Base-by-base conservation (phyloP, 176 grass and related monocot genomes). In the Ensete ventricosum region DNA sequence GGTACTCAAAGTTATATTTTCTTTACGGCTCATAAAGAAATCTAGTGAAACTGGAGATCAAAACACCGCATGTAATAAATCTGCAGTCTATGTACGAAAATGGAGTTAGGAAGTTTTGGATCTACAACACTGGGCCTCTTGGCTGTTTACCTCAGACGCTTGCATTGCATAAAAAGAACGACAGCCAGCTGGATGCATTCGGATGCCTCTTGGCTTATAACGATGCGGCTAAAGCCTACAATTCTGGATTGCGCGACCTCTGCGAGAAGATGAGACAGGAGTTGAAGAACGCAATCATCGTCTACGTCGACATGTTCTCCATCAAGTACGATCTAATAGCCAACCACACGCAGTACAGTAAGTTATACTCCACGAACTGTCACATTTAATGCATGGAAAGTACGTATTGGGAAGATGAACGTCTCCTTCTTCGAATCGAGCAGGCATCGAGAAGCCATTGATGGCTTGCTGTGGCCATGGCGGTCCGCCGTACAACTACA, bases 311-410 rank as follows among this genome's bases (percentile, higher is more conserved):
- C 70, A 78, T 87, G 79, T 83, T 80, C 58, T 53, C 80, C n/a
- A 85, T 87, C 77, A 91, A 88, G 77, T 88, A 85, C 77, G 77
- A 71, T 23, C 76, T 91, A 73, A 11, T 91, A 9, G 64, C 83
- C 63, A 79, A 91, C 76, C 85, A 83, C 75, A 80, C 73, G 14
- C 70, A 53, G 73, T 87, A 88, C 48, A 62, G 83, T 81, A 49
- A 77, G 63, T 49, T 62, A 0, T 53, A 1, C 13, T 73, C n/a
- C 22, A 24, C 22, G 52, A n/a, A 24, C 9, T 43, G 34, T 43
- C 34, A 43, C 34, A 43, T 43, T 43, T 43, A 43, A 43, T 43
- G 34, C 34, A 43, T 43, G 34, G 34, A 43, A 43, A 43, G 34
- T 6, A 5, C 34, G 34, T 43, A 43, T 10, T 54, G 13, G 3